Conservation (phyloP, 2,329 filamentous ascomycete genomes). For the Colletotrichum sp. region DNA sequence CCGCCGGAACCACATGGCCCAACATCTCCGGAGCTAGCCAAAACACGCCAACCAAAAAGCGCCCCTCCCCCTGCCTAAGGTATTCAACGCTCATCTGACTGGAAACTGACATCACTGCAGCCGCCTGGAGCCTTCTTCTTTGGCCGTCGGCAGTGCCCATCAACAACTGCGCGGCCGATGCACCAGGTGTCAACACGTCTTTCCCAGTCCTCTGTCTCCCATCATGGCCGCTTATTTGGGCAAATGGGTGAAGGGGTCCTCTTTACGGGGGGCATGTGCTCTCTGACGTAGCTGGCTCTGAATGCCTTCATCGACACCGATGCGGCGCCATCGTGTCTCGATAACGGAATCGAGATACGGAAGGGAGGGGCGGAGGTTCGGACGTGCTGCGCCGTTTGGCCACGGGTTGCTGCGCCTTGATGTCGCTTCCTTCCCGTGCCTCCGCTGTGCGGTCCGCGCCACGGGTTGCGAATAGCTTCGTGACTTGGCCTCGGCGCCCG, state of each 20-base stretch:
- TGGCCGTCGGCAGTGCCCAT: not conserved
- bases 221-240: not conserved
- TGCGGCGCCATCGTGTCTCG: not conserved
- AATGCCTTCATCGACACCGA: conserved; percentile 7
- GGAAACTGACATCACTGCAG: conserved; percentile 14
- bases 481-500: conserved; percentile 3
- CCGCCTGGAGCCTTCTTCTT: not conserved
- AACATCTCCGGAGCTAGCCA: not conserved
- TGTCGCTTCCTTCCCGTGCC: conserved; percentile 12
- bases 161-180: not conserved
- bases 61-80: not conserved
- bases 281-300: conserved; percentile 2
- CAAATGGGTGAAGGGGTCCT: not conserved
- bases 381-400: not conserved
- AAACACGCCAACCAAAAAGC: conserved; percentile 4
- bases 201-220: not conserved
- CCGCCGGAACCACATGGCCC: conserved; percentile 14
- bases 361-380: not conserved
- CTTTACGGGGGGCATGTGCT: not conserved
- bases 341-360: conserved; percentile 3
- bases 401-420: conserved; percentile 6
- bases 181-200: not conserved
- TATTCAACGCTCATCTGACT: conserved; percentile 7
- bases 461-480: conserved; percentile 4
- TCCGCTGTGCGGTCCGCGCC: not conserved